Evolutionary conservation across 257 asterid genomes (phyloP).

Genomic region (Jacaranda mimosifolia): DNA sequence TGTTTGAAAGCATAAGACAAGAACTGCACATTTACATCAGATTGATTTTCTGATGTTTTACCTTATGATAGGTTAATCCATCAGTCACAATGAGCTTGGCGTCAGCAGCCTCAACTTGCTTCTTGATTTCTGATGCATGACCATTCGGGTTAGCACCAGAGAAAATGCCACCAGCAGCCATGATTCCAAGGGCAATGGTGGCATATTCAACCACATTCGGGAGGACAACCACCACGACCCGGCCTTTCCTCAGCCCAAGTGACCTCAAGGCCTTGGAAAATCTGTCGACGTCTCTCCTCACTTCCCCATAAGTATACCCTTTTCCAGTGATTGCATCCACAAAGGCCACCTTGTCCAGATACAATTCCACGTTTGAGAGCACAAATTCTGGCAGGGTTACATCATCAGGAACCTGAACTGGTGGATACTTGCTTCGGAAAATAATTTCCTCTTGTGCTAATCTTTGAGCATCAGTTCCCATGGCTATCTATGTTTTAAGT

Average conservation of each 20-base stretch:
- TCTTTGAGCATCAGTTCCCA: conserved; percentile 59
- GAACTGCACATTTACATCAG: background rate
- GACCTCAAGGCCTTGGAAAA: conserved; percentile 89
- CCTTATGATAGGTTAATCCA: conserved; percentile 83
- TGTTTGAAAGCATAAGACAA: background rate
- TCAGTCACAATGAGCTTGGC: conserved; percentile 84
- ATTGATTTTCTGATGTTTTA: conserved; percentile 15
- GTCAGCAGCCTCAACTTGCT: conserved; percentile 89
- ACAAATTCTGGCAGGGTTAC: conserved; percentile 85
- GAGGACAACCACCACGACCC: conserved; percentile 77
- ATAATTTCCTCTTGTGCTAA: conserved; percentile 55
- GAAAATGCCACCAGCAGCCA: conserved; percentile 91
- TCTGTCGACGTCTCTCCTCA: conserved; percentile 65
- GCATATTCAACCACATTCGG: conserved; percentile 86
- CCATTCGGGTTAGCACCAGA: conserved; percentile 90
- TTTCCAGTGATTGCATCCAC: conserved; percentile 79
- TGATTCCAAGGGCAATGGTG: conserved; percentile 84
- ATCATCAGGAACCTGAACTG: conserved; percentile 71
- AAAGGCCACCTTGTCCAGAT: conserved; percentile 69
- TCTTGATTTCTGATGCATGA: conserved; percentile 78
- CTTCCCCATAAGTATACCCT: conserved; percentile 70
- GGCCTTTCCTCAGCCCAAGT: conserved; percentile 83
- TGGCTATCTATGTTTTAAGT: conserved; percentile 31
- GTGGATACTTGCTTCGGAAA: conserved; percentile 74
- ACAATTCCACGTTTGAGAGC: conserved; percentile 60